Evolutionary conservation across 805 yeast species (phyloP), one percentile per base, ranked within the genome.

Genomic region (Pichia deserticola): DNA sequence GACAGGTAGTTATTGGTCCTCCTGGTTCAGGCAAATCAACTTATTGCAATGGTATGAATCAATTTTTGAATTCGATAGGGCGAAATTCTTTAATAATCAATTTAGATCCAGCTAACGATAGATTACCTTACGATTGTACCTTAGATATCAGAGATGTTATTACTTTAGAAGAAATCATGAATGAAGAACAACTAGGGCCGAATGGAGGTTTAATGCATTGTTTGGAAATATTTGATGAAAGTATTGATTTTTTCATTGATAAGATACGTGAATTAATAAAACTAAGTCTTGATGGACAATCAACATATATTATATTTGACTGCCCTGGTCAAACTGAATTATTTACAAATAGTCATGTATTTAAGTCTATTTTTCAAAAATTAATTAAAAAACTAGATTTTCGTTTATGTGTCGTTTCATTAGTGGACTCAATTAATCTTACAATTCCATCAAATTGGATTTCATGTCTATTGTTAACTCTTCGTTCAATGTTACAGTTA

Each of bases 11-110:
- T 9, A 89, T 93, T 37, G 99, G 99, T 0, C 98, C 99, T 0
- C 99, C 99, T 0, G 99, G 99, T 1, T 78, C 96, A 0, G 99
- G 99, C 1, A 93, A 93, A 62, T 87, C 97, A 0, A 95, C 99
- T 0, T 93, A 88, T 64, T 90, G 97, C 65, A 74, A 82, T 64
- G 99, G 99, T 40, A 81, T 92, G 81, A 78, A 78, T 55, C 98
- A 93, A 70, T 93, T 93, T 66, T 75, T 92, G 59, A 84, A 86
- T 52, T 96, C 98, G 1, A 89, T 95, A 46, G 99, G 99, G 6
- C 73, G 99, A 52, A 85, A 87, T 59, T 81, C 86, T 44, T 74
- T 87, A n/a, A 76, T 93, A 2, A 72, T 93, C 25, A 93, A 93
- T 62, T 74, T 93, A 54, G 99, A 93, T 63, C 98, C 98, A 1